phyloP scores from a whole-genome alignment of 371 early-diverging fungal species.

The Chytridium lagenaria region DNA sequence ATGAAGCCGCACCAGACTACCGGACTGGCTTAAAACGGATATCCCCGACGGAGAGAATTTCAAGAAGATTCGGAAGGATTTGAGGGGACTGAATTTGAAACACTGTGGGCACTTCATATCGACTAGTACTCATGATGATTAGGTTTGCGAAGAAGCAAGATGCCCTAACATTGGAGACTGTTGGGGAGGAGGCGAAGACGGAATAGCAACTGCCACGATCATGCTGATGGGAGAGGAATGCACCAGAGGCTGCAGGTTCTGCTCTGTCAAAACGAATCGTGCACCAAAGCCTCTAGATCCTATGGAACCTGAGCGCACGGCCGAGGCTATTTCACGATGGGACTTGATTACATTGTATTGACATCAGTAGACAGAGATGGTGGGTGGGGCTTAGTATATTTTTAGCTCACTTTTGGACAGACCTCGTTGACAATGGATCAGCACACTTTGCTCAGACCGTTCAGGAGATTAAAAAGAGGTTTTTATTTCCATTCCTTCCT shows the following conservation, averaged over 20 bases:
- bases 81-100: conserved; percentile 90
- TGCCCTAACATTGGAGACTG: conserved; percentile 98
- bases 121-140: neutral
- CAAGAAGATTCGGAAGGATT: conserved; percentile 81
- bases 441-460: conserved; percentile 94
- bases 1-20: conserved; percentile 58
- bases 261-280: conserved; percentile 95
- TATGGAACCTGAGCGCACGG: conserved; percentile 93
- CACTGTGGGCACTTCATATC: conserved; percentile 60
- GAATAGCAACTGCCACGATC: conserved; percentile 97
- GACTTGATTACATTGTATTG: conserved; percentile 95
- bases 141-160: conserved; percentile 93
- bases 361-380: conserved; percentile 97
- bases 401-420: conserved; percentile 48
- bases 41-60: conserved; percentile 88
- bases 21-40: conserved; percentile 91
- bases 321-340: conserved; percentile 94
- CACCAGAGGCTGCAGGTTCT: conserved; percentile 98
- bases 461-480: conserved; percentile 81
- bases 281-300: conserved; percentile 88
- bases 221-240: conserved; percentile 99
- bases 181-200: conserved; percentile 97
- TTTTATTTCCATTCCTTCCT: conserved; percentile 20
- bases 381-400: conserved; percentile 38
- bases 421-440: conserved; percentile 92